phyloP scores from a whole-genome alignment of 202 grass and related monocot genomes.

The Brachypodium distachyon region DNA sequence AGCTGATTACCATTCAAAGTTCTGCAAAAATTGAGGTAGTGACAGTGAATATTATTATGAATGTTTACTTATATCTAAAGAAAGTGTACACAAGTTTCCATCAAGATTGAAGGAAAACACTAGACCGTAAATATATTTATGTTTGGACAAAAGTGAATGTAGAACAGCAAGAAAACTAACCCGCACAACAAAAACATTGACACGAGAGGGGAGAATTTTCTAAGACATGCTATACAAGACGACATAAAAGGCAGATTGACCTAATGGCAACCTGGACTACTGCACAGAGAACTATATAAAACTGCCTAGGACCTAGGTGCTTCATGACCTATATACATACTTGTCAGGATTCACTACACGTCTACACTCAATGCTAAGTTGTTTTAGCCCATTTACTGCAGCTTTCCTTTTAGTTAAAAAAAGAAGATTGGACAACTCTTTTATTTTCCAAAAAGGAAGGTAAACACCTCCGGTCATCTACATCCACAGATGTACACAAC shows the following conservation, averaged over 20 bases:
- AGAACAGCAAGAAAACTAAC: not conserved
- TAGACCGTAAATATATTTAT: not conserved
- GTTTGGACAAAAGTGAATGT: not conserved
- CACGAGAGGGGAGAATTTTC: not conserved
- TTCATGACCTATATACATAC: not conserved
- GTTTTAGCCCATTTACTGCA: not conserved
- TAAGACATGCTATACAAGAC: not conserved
- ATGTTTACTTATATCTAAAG: not conserved
- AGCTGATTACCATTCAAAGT: conserved; percentile 84
- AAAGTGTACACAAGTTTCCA: not conserved
- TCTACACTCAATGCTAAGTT: not conserved
- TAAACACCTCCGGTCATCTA: too few relatives aligned
- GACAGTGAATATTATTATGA: not conserved
- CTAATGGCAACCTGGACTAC: not conserved
- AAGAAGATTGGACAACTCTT: not conserved
- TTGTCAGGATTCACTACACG: too few relatives aligned
- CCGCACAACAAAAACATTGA: not conserved
- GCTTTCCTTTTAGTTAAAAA: not conserved
- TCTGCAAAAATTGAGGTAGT: conserved; percentile 36
- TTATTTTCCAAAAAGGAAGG: too few relatives aligned
- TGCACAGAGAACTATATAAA: not conserved
- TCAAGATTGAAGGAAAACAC: not conserved
- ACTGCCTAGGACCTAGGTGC: not conserved
- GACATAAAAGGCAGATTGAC: not conserved
- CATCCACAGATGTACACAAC: too few relatives aligned